Conservation (phyloP, 768 basidiomycete genomes). For the Hortiboletus campestris region DNA sequence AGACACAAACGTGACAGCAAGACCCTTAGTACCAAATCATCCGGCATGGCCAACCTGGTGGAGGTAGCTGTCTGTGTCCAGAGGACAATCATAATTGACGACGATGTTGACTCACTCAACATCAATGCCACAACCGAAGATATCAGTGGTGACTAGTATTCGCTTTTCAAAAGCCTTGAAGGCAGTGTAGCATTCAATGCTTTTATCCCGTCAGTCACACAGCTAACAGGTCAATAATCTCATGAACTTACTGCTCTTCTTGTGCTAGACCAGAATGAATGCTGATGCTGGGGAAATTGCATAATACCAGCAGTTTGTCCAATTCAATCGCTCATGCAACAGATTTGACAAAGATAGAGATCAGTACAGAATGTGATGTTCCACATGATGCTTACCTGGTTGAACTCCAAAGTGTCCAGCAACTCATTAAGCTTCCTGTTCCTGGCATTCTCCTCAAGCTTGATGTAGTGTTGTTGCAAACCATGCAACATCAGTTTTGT, state of each 20-base stretch:
- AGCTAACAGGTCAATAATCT: not conserved
- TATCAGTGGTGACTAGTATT: constrained; percentile 97
- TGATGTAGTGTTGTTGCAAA: constrained; percentile 97
- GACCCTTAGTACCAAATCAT: constrained; percentile 98
- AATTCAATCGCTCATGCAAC: constrained; percentile 95
- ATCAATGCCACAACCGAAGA: constrained; percentile 99
- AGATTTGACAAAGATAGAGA: constrained; percentile 90
- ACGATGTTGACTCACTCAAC: constrained; percentile 99
- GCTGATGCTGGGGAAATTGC: constrained; percentile 97
- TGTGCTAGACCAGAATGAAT: constrained; percentile 95
- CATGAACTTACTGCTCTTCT: constrained; percentile 80
- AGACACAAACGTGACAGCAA: constrained; percentile 97
- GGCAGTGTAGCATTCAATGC: constrained; percentile 92
- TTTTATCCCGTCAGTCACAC: constrained; percentile 32
- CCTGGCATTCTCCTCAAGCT: constrained; percentile 91
- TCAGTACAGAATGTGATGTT: not conserved
- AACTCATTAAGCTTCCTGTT: constrained; percentile 97
- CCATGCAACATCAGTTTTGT: constrained; percentile 98
- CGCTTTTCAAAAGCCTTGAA: constrained; percentile 99
- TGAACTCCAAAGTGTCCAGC: constrained; percentile 95
- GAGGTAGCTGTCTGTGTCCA: constrained; percentile 96
- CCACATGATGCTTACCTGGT: constrained; percentile 61
- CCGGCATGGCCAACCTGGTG: constrained; percentile 99
- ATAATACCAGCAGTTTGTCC: constrained; percentile 92
- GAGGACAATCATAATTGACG: constrained; percentile 97